These are phyloP conservation scores for Alternaria arborescens DNA, from an alignment of 2,329 filamentous ascomycete species.

Conservation along the genomic window DNA sequence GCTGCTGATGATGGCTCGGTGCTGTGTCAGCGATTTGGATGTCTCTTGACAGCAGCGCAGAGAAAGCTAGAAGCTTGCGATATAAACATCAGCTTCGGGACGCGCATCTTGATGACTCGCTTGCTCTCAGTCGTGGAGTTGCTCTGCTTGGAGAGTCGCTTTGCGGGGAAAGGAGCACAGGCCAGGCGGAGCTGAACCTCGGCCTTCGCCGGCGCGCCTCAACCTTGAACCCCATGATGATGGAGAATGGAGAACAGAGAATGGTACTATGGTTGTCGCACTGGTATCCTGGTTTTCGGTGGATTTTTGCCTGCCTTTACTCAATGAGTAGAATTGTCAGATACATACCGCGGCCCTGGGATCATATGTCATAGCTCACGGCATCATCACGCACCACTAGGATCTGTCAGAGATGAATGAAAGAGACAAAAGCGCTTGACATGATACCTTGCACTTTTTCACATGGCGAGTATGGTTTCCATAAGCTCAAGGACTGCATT, in stretches of 20 bases:
- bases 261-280: too few relatives aligned
- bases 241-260: too few relatives aligned
- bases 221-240: too few relatives aligned
- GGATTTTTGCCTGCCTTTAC: too few relatives aligned
- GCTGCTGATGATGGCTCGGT: neutral
- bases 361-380: too few relatives aligned
- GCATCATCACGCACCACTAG: too few relatives aligned
- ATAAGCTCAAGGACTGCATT: rapidly evolving
- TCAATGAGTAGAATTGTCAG: too few relatives aligned
- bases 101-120: conserved; percentile 39
- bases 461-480: neutral
- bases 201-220: neutral
- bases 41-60: neutral
- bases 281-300: too few relatives aligned
- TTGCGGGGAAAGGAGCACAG: conserved; percentile 31
- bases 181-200: conserved; percentile 15
- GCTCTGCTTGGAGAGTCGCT: conserved; percentile 12
- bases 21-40: conserved; percentile 13
- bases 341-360: too few relatives aligned
- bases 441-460: neutral
- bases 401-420: too few relatives aligned
- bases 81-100: conserved; percentile 26
- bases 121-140: conserved; percentile 29
- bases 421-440: too few relatives aligned
- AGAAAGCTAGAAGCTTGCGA: neutral